Percentiles rank a stretch among this genome's conserved stretches.
Conservation (phyloP, 306 rosid species). For the Cyamopsis tetragonoloba region DNA sequence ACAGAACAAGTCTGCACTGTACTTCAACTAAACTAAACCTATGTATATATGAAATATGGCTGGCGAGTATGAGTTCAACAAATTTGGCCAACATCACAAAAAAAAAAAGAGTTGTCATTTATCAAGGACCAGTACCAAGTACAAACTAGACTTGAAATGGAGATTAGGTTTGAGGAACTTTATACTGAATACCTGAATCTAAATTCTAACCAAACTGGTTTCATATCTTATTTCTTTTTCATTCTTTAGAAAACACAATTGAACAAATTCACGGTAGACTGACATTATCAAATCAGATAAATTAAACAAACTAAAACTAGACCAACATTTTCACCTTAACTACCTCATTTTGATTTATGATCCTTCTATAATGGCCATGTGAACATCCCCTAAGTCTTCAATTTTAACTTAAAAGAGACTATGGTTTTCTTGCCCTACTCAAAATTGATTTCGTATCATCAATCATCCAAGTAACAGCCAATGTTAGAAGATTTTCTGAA, state of each 20-base stretch:
- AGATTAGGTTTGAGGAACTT: not conserved
- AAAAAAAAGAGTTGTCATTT: not conserved
- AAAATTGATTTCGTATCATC: not conserved
- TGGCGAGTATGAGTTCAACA: slow-evolving; percentile 2
- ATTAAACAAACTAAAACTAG: not conserved
- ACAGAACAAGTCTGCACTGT: not conserved
- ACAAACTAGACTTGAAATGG: not conserved
- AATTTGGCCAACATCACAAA: not conserved
- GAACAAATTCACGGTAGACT: not conserved
- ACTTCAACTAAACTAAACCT: slow-evolving; percentile 8
- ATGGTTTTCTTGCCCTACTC: not conserved
- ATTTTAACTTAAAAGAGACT: not conserved
- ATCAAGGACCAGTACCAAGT: not conserved
- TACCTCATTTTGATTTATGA: not conserved
- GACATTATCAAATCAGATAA: not conserved
- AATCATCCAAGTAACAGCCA: not conserved
- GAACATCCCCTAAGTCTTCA: not conserved
- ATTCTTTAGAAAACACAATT: not conserved
- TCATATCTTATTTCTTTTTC: not conserved
- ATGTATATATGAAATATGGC: not conserved
- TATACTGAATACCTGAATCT: not conserved
- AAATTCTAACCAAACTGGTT: not conserved
- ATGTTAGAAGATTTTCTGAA: slow-evolving; percentile 1
- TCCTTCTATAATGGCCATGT: not conserved
- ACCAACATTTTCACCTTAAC: not conserved